These are phyloP conservation scores for Maudiozyma humilis DNA, from an alignment of 1,139 yeast species.

Conservation along the genomic window DNA sequence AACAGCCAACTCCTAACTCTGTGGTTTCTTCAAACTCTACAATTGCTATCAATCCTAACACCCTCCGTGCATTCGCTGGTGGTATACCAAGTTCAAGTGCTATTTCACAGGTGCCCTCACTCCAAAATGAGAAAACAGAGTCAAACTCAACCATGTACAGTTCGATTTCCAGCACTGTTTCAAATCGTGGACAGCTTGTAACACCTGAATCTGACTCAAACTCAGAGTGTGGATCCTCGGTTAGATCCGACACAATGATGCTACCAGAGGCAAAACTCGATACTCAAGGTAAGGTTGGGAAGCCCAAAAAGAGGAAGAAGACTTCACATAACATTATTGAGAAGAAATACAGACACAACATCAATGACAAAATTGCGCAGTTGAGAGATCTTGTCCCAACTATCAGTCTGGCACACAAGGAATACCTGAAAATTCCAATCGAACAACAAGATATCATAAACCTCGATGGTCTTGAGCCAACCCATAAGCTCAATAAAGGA, in stretches of 20 bases:
- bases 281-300: not conserved
- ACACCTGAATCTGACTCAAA: not conserved
- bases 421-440: conserved; percentile 33
- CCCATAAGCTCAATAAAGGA: conserved; percentile 79
- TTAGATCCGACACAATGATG: not conserved
- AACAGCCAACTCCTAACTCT: not conserved
- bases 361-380: conserved; percentile 57
- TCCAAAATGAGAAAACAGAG: not conserved
- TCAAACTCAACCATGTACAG: not conserved
- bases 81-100: not conserved
- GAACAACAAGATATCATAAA: conserved; percentile 33
- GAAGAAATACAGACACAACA: conserved; percentile 65
- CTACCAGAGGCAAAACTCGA: not conserved
- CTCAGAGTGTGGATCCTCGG: not conserved
- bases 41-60: not conserved
- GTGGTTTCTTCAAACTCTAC: not conserved
- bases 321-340: conserved; percentile 69
- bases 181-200: not conserved
- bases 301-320: conserved; percentile 29
- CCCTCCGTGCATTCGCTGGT: not conserved
- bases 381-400: conserved; percentile 67
- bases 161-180: not conserved
- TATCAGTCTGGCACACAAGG: conserved; percentile 27
- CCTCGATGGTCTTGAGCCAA: conserved; percentile 83
- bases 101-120: not conserved